Evolutionary conservation across 345 rosid species (phyloP).

Genomic region (Brassica nigra): DNA sequence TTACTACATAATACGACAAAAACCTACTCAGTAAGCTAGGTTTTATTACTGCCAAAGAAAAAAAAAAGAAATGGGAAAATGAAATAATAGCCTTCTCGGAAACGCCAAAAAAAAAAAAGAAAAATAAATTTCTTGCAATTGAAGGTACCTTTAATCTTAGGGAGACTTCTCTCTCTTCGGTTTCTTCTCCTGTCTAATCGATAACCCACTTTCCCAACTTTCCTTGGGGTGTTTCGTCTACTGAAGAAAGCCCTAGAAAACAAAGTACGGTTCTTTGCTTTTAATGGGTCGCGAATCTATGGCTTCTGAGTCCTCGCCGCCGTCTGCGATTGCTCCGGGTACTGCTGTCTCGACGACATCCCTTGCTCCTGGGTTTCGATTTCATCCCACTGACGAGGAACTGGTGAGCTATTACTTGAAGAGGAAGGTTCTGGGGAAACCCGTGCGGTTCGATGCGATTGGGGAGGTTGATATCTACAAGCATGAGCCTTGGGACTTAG

Average conservation of each 20-base stretch:
- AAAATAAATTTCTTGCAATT: conserved; percentile 71
- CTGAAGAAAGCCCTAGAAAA: conserved; percentile 18
- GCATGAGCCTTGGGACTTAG: conserved; percentile 85
- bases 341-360: conserved; percentile 50
- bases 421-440: conserved; percentile 69
- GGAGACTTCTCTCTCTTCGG: conserved; percentile 9
- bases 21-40: conserved; percentile 17
- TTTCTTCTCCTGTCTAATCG: conserved; percentile 59
- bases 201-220: conserved; percentile 35
- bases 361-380: conserved; percentile 93
- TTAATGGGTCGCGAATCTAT: conserved; percentile 47
- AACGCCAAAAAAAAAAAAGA: conserved; percentile 16
- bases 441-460: conserved; percentile 77
- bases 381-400: conserved; percentile 94
- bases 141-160: conserved; percentile 55
- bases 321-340: conserved; percentile 27
- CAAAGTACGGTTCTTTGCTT: conserved; percentile 10
- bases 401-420: conserved; percentile 82
- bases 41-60: conserved; percentile 29
- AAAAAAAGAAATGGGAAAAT: background rate
- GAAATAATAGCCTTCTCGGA: conserved; percentile 4
- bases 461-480: conserved; percentile 86
- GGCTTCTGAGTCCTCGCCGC: conserved; percentile 29
- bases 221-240: background rate
- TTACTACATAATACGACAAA: conserved; percentile 36